Conservation (phyloP, 2,329 filamentous ascomycete genomes). For the Aspergillus amoenus region DNA sequence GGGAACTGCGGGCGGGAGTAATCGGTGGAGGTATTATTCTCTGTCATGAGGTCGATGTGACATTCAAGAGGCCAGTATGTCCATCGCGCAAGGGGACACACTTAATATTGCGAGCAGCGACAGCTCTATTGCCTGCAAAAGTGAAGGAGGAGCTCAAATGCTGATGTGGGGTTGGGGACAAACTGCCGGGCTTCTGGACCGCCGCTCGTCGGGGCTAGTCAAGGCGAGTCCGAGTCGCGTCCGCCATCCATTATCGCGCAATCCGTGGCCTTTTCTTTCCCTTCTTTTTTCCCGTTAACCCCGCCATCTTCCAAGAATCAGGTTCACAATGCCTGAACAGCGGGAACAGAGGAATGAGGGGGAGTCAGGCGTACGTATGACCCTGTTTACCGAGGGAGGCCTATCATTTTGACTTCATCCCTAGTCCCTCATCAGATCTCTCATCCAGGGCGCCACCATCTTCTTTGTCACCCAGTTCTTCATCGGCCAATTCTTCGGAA, state of each 20-base stretch:
- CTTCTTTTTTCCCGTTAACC: slow-evolving; percentile 11
- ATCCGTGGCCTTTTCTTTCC: slow-evolving; percentile 20
- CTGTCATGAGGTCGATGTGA: slow-evolving; percentile 33
- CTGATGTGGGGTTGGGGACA: slow-evolving; percentile 3
- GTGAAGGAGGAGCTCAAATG: neutral
- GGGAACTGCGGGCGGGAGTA: slow-evolving; percentile 52
- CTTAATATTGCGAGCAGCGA: neutral
- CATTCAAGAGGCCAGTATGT: slow-evolving; percentile 23
- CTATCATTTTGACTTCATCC: slow-evolving; percentile 22
- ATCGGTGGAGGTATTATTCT: slow-evolving; percentile 34
- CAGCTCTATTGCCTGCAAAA: neutral
- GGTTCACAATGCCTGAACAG: slow-evolving; percentile 40
- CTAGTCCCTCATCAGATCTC: slow-evolving; percentile 44
- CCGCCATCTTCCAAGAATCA: slow-evolving; percentile 11
- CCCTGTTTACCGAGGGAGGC: neutral
- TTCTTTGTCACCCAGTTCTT: slow-evolving; percentile 60
- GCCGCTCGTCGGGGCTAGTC: slow-evolving; percentile 5
- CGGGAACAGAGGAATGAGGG: slow-evolving; percentile 36
- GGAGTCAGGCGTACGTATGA: slow-evolving; percentile 31
- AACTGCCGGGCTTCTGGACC: slow-evolving; percentile 10
- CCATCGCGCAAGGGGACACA: slow-evolving; percentile 25
- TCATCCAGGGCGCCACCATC: slow-evolving; percentile 57
- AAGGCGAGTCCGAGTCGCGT: neutral
- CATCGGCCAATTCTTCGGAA: slow-evolving; percentile 55
- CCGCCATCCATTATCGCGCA: slow-evolving; percentile 7